Evolutionary conservation across 2,329 filamentous ascomycete genomes (phyloP).

Genomic region (Ophiognomonia clavigignenti-juglandacearum): DNA sequence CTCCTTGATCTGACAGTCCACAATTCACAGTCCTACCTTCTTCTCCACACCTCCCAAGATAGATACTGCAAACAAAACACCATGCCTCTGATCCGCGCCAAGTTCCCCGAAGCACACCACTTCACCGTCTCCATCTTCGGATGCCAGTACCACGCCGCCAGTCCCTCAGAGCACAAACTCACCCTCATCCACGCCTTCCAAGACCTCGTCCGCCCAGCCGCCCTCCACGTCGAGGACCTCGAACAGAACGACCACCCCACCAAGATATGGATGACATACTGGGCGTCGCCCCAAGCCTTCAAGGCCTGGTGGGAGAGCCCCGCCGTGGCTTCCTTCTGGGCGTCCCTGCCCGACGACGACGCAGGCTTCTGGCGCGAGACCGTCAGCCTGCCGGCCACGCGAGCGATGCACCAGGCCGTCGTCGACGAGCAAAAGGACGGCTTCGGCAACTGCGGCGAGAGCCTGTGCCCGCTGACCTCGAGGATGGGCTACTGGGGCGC

Average conservation of each 20-base stretch:
- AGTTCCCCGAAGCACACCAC: not conserved
- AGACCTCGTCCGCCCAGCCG: not conserved
- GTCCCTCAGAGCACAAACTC: not conserved
- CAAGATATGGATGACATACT: not conserved
- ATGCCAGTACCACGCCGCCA: not conserved
- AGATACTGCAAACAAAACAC: too few species aligned
- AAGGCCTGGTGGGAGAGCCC: not conserved
- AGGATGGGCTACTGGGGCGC: constrained; percentile 1
- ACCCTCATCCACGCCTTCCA: not conserved
- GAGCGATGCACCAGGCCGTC: not conserved
- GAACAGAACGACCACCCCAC: not conserved
- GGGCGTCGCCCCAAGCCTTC: not conserved
- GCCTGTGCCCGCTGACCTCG: not conserved
- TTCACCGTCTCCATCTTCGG: not conserved
- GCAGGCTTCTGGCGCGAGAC: constrained; percentile 1
- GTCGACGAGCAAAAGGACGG: not conserved
- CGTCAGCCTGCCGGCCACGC: not conserved
- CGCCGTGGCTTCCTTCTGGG: not conserved
- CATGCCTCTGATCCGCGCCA: not conserved
- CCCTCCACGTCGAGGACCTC: not conserved
- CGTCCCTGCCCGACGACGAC: not conserved
- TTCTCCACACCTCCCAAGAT: too few species aligned
- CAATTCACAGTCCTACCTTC: too few species aligned
- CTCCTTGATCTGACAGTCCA: too few species aligned
- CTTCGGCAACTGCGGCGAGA: not conserved